These are phyloP conservation scores for Pseudogymnoascus sp. DNA, from an alignment of 2,329 filamentous ascomycete species.

Conservation along the genomic window DNA sequence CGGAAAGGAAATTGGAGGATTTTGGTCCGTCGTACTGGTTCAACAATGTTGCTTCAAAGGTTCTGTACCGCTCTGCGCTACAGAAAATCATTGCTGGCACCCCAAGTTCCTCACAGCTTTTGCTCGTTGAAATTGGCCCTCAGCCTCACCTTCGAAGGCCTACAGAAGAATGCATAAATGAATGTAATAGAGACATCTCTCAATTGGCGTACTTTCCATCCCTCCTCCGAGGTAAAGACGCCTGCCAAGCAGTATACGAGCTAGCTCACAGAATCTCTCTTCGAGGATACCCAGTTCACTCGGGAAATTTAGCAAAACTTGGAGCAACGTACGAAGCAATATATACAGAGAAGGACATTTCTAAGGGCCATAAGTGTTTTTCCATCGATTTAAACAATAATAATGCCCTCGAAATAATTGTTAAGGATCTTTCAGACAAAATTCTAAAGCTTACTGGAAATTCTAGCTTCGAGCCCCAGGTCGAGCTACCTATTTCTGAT, in stretches of 20 bases:
- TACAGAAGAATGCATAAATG: conserved; percentile 20
- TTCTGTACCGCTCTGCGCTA: neutral
- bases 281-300: conserved; percentile 11
- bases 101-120: conserved; percentile 6
- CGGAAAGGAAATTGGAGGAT: conserved; percentile 15
- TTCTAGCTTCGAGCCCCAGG: neutral
- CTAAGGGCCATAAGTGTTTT: neutral
- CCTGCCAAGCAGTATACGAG: conserved; percentile 11
- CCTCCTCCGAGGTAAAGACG: conserved; percentile 14
- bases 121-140: conserved; percentile 29
- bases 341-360: neutral
- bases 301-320: neutral
- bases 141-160: conserved; percentile 31
- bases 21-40: conserved; percentile 38
- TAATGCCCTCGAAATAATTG: neutral
- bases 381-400: neutral
- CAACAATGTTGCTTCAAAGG: conserved; percentile 32
- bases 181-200: neutral
- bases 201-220: conserved; percentile 11
- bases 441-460: neutral
- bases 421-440: neutral
- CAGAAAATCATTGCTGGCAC: neutral
- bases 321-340: neutral
- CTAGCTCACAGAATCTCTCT: conserved; percentile 12
- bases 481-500: neutral